Base-by-base conservation (phyloP, 768 basidiomycete species). In the Leccinum variicolor region DNA sequence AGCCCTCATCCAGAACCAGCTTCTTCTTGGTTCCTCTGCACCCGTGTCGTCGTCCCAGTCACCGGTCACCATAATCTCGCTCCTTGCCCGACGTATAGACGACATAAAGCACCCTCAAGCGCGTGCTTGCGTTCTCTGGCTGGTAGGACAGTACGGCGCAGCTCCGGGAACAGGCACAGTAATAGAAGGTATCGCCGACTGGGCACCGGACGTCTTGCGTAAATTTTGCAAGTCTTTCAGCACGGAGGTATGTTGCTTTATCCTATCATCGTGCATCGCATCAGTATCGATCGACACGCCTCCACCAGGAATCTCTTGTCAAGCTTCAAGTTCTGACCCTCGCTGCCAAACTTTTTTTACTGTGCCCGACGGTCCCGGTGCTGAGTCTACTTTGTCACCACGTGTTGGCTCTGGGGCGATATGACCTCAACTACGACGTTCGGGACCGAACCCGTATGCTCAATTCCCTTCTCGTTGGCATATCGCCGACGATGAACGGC, bases 201-300 rank as follows among this genome's bases (percentile, higher is more conserved):
- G 91, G 92, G 92, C 87, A 0, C 92, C 96, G 1, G 97, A 99
- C 68, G 83, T 96, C 5, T 73, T 98, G 11, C 77, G 96, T n/a
- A 88, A 87, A 64, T 75, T 83, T 5, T 86, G 85, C 3, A 92
- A 89, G 69, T 77, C 81, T 0, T 96, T 97, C 67, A 70, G 64
- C 3, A 64, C 79, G 45, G 94, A 97, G 80, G 92, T 89, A 63
- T 36, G 41, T 21, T 2, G 17, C 9, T n/a, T 75, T 62, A 4
- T 13, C 10, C 7, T 17, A 11, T 15, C 33, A 1, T 50, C 14
- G n/a, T 14, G 6, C 39, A 49, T 43, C 17, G n/a, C 43, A 23
- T 50, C 52, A 50, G 28, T 34, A 28, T 29, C 51, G 50, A 25
- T 21, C 26, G 49, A 60, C 31, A 31, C 41, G 39, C 25, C 25